Conservation (phyloP, 2,329 filamentous ascomycete species). For the Huntiella moniliformis region DNA sequence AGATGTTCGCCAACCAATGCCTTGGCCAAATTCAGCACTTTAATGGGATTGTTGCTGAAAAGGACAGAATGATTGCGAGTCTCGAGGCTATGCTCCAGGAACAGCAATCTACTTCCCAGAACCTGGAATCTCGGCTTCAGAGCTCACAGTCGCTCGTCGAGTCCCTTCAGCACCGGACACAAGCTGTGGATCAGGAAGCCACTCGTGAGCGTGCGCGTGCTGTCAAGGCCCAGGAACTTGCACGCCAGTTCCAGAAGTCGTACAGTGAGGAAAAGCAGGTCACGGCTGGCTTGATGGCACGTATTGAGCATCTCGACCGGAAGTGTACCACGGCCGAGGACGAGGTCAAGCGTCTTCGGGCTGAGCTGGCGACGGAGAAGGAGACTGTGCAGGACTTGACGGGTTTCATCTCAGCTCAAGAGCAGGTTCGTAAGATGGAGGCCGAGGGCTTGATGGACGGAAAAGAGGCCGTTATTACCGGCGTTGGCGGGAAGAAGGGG, state of each 20-base stretch:
- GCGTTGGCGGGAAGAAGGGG: neutral
- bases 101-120: constrained; percentile 6
- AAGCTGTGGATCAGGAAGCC: constrained; percentile 12
- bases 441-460: neutral
- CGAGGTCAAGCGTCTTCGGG: constrained; percentile 28
- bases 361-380: neutral
- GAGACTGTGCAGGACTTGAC: neutral
- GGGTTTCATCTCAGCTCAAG: neutral
- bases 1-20: constrained; percentile 78
- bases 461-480: neutral
- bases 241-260: constrained; percentile 54
- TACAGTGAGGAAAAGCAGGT: constrained; percentile 77
- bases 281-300: constrained; percentile 58
- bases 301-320: constrained; percentile 56
- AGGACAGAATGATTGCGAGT: too few relatives aligned
- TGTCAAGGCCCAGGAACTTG: constrained; percentile 54
- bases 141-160: neutral
- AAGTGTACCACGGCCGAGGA: constrained; percentile 39
- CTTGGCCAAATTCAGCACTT: constrained; percentile 89
- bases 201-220: constrained; percentile 49
- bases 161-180: neutral
- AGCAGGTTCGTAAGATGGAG: neutral
- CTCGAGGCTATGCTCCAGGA: constrained; percentile 8
- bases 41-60: too few relatives aligned
- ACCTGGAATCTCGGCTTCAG: too few relatives aligned